A percentile compares a stretch with the other conserved stretches of the same genome.
Evolutionary conservation across 352 stramenopile species (phyloP).

Genomic region (Globisporangium spiculum): DNA sequence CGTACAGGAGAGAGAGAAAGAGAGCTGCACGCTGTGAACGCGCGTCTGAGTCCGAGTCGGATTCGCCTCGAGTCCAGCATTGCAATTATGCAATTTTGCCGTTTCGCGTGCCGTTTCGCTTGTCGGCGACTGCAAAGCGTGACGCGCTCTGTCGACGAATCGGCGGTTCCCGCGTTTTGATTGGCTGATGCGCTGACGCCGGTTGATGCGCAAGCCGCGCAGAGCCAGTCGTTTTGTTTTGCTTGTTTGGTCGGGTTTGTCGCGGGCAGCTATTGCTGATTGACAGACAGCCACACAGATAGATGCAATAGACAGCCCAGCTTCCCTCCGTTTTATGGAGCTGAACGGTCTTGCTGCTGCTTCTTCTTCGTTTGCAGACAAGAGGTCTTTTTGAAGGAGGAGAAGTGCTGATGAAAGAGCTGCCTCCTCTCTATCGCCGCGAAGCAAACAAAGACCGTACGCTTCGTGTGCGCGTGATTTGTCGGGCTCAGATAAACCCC

Average conservation of each 20-base stretch:
- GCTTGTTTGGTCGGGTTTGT: not conserved
- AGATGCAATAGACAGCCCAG: not conserved
- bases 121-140: not conserved
- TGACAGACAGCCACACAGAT: not conserved
- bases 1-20: not conserved
- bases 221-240: slow-evolving; percentile 9
- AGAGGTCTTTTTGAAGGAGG: slow-evolving; percentile 7
- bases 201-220: slow-evolving; percentile 5
- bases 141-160: slow-evolving; percentile 14
- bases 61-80: not conserved
- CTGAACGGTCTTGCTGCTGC: not conserved
- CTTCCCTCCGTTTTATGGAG: not conserved
- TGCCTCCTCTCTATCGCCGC: not conserved
- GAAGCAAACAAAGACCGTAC: slow-evolving; percentile 3
- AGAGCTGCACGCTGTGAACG: not conserved
- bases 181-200: slow-evolving; percentile 1
- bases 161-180: not conserved
- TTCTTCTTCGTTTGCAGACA: slow-evolving; percentile 13
- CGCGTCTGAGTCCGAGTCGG: not conserved
- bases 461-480: not conserved
- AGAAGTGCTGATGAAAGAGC: not conserved
- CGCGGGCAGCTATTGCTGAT: not conserved
- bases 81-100: not conserved
- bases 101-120: not conserved
- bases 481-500: slow-evolving; percentile 3